A percentile compares a stretch with the other conserved stretches of the same genome.
Evolutionary conservation across 306 rosid genomes (phyloP).

Genomic region (Rosa lucieae): DNA sequence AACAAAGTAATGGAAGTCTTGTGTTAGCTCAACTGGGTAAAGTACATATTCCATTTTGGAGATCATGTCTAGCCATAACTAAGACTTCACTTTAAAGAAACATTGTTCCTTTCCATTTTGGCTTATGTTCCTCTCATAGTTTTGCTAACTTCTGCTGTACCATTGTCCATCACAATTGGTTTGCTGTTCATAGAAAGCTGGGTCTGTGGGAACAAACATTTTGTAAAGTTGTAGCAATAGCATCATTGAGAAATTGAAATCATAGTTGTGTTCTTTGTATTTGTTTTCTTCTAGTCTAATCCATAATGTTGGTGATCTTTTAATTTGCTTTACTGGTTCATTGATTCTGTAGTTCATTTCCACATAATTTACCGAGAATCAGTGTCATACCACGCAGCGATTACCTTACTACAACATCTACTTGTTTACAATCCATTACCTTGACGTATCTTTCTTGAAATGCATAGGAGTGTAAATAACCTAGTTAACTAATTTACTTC

Average conservation of each 20-base stretch:
- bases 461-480: not conserved
- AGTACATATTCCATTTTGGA: constrained; percentile 18
- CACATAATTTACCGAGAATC: not conserved
- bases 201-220: constrained; percentile 23
- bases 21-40: constrained; percentile 32
- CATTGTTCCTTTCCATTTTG: constrained; percentile 19
- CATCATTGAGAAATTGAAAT: constrained; percentile 19
- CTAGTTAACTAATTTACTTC: not conserved
- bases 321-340: not conserved
- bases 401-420: not conserved
- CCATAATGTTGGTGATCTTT: not conserved
- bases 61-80: constrained; percentile 20
- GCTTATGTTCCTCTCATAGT: constrained; percentile 40
- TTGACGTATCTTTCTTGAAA: not conserved
- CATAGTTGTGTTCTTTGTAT: constrained; percentile 7
- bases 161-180: constrained; percentile 29
- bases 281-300: not conserved
- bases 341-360: not conserved
- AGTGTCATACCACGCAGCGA: not conserved
- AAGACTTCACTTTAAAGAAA: constrained; percentile 22
- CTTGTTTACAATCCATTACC: not conserved
- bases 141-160: constrained; percentile 46
- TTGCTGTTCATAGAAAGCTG: constrained; percentile 30
- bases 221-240: constrained; percentile 35
- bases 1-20: constrained; percentile 24